phyloP scores from a whole-genome alignment of 371 early-diverging fungal genomes.

The Capillidium heterosporum region DNA sequence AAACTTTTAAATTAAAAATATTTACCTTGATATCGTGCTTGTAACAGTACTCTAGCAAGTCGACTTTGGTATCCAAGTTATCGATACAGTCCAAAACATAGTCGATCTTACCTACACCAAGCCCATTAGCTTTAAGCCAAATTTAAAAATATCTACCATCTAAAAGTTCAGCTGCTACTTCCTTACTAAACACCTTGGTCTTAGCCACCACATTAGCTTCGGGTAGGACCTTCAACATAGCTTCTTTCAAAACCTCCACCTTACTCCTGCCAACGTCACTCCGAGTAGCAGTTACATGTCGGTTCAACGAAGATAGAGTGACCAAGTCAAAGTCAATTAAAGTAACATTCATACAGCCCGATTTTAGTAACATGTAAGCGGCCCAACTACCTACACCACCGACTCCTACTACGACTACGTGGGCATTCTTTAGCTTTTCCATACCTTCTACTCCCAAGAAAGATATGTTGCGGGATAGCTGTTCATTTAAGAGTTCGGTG shows the following conservation, averaged over 20 bases:
- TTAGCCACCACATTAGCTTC: slow-evolving; percentile 58
- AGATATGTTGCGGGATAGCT: slow-evolving; percentile 60
- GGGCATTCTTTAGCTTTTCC: slow-evolving; percentile 36
- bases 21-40: slow-evolving; percentile 34
- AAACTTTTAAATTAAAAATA: background rate
- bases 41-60: slow-evolving; percentile 68
- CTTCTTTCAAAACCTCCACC: slow-evolving; percentile 48
- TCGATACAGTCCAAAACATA: slow-evolving; percentile 85
- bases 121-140: background rate
- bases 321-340: slow-evolving; percentile 94
- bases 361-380: slow-evolving; percentile 73
- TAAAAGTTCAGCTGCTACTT: slow-evolving; percentile 47
- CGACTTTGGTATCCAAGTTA: slow-evolving; percentile 82
- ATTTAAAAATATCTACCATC: slow-evolving; percentile 19
- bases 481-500: slow-evolving; percentile 61
- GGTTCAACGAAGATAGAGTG: slow-evolving; percentile 70
- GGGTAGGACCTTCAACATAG: slow-evolving; percentile 55
- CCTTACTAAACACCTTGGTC: slow-evolving; percentile 50
- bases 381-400: slow-evolving; percentile 92
- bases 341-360: slow-evolving; percentile 72
- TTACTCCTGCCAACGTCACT: slow-evolving; percentile 82
- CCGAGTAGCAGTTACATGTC: slow-evolving; percentile 79
- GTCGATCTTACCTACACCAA: slow-evolving; percentile 31
- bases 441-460: slow-evolving; percentile 75
- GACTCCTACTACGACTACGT: slow-evolving; percentile 85